phyloP scores from a whole-genome alignment of 768 basidiomycete genomes.

The Tylopilus plumbeoviolaceoides region DNA sequence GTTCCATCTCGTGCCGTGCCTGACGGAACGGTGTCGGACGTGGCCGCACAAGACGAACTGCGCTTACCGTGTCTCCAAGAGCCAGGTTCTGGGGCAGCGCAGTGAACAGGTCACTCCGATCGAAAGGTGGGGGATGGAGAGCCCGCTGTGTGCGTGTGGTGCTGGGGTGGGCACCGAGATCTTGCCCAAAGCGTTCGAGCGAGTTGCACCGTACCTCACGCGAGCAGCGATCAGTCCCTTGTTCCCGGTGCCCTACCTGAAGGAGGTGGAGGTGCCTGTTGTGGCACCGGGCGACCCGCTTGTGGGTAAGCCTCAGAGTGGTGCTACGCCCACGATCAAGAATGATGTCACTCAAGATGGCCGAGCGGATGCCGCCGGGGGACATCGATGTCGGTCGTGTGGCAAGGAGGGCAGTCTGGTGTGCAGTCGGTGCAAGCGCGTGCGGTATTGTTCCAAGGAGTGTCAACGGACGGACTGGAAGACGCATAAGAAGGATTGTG shows the following conservation, averaged over 20 bases:
- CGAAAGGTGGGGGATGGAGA: slow-evolving; percentile 24
- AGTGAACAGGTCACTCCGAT: slow-evolving; percentile 19
- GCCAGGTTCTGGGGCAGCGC: background rate
- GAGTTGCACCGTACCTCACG: slow-evolving; percentile 40
- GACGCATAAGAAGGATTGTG: background rate
- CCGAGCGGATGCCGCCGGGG: background rate
- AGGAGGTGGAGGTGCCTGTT: slow-evolving; percentile 17
- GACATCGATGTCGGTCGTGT: background rate
- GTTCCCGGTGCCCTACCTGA: slow-evolving; percentile 48
- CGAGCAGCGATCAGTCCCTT: slow-evolving; percentile 51
- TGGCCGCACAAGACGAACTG: slow-evolving; percentile 48
- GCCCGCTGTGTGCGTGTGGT: slow-evolving; percentile 14
- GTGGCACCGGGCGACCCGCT: background rate
- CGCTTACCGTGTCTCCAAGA: slow-evolving; percentile 21
- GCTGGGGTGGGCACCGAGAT: slow-evolving; percentile 11
- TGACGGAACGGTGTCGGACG: slow-evolving; percentile 52
- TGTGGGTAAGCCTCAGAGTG: background rate
- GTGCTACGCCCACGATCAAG: background rate
- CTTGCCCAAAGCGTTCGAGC: slow-evolving; percentile 32
- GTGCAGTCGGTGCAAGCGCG: slow-evolving; percentile 1
- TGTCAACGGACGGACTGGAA: slow-evolving; percentile 1
- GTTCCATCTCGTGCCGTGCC: slow-evolving; percentile 47
- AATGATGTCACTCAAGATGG: background rate
- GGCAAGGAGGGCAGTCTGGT: background rate
- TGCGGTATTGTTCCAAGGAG: slow-evolving; percentile 1